phyloP scores from a whole-genome alignment of 1,284 basidiomycete species.

The Puccinia horiana region DNA sequence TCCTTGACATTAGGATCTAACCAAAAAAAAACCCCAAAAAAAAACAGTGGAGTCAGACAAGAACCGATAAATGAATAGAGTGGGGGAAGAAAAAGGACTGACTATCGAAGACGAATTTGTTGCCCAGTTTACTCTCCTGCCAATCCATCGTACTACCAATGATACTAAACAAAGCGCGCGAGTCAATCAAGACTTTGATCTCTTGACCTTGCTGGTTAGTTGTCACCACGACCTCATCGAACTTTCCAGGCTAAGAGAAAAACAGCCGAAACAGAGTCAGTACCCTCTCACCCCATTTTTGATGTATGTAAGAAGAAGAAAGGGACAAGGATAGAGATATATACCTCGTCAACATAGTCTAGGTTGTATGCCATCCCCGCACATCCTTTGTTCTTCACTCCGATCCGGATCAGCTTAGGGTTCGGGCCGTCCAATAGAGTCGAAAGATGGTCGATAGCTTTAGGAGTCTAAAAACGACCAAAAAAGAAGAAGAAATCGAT shows the following conservation, averaged over 20 bases:
- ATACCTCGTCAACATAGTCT: conserved; percentile 79
- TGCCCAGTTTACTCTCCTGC: conserved; percentile 87
- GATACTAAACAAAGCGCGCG: conserved; percentile 94
- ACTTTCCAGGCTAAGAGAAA: conserved; percentile 69
- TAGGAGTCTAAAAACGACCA: conserved; percentile 68
- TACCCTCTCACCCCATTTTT: neutral
- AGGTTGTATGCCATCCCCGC: conserved; percentile 96
- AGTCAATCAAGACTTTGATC: conserved; percentile 90
- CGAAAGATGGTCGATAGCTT: conserved; percentile 73
- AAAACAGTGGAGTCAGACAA: neutral
- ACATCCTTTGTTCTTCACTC: conserved; percentile 97
- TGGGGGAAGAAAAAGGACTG: conserved; percentile 67
- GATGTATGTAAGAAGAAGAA: neutral
- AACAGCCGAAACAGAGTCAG: conserved; percentile 54
- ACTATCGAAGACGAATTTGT: conserved; percentile 87
- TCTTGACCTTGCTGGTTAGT: conserved; percentile 70
- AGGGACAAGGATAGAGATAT: neutral
- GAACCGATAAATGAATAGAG: neutral
- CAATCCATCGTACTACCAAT: conserved; percentile 99
- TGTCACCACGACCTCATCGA: conserved; percentile 90
- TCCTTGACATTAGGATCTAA: conserved; percentile 67
- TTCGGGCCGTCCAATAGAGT: conserved; percentile 72
- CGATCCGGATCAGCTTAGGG: conserved; percentile 91
- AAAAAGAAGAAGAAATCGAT: conserved; percentile 34
- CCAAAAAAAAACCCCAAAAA: neutral